Conservation (phyloP, 2,329 filamentous ascomycete species). For the Sclerotinia borealis region DNA sequence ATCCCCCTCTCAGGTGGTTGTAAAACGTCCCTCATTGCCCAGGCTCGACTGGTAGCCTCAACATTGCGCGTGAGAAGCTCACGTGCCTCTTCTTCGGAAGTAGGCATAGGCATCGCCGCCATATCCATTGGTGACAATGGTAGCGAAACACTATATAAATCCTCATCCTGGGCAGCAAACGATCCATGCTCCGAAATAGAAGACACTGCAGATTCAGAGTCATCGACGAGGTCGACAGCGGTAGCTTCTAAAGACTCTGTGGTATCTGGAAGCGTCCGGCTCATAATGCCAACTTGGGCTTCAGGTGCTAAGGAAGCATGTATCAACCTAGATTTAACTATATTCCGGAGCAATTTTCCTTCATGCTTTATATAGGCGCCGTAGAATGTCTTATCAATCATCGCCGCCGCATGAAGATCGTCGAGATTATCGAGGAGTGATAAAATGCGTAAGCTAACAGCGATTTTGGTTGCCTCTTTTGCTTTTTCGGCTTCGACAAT, state of each 20-base stretch:
- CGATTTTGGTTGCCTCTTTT: neutral
- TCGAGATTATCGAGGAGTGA: constrained; percentile 36
- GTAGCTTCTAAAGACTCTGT: neutral
- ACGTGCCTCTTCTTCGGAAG: constrained; percentile 29
- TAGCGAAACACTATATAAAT: constrained; percentile 21
- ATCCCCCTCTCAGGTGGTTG: neutral
- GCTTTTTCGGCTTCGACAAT: constrained; percentile 19
- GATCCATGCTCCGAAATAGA: neutral
- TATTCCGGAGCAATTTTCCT: constrained; percentile 32
- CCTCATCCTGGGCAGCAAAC: neutral
- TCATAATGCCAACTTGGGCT: constrained; percentile 4
- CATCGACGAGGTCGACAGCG: constrained; percentile 10
- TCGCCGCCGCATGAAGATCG: constrained; percentile 40
- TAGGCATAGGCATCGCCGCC: constrained; percentile 17
- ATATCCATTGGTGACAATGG: constrained; percentile 5
- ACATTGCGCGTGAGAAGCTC: constrained; percentile 24
- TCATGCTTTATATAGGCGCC: constrained; percentile 42
- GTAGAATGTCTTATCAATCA: constrained; percentile 40
- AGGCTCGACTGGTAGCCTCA: constrained; percentile 11
- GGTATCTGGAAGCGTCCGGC: neutral
- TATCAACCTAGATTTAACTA: constrained; percentile 25
- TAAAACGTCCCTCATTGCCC: neutral
- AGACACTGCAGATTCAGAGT: constrained; percentile 16
- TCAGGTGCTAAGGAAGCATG: constrained; percentile 11
- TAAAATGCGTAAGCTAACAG: constrained; percentile 38